phyloP scores from a whole-genome alignment of 176 grass and related monocot genomes.

The Bolboschoenus planiculmis region DNA sequence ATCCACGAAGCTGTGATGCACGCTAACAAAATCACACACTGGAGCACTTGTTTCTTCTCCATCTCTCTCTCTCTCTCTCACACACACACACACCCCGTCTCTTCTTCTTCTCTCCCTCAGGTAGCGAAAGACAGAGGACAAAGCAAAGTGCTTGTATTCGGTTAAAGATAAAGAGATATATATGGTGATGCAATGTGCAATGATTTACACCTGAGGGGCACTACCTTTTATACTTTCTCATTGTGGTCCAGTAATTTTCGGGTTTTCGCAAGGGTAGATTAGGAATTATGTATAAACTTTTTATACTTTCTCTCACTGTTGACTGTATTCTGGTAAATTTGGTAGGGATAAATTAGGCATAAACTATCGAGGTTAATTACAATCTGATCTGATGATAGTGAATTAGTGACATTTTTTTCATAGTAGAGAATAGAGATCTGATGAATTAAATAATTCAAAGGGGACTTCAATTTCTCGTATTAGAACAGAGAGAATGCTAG shows the following conservation, averaged over 20 bases:
- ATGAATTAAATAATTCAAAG: too few relatives aligned
- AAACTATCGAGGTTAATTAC: too few relatives aligned
- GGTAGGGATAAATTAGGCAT: not conserved
- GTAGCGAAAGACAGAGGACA: not conserved
- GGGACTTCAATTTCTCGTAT: too few relatives aligned
- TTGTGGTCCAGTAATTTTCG: not conserved
- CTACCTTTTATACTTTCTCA: not conserved
- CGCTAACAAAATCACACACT: not conserved
- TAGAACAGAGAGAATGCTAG: too few relatives aligned
- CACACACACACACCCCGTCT: too few relatives aligned
- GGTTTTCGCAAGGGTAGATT: not conserved
- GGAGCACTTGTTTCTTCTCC: not conserved
- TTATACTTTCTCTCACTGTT: not conserved
- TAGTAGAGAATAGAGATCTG: too few relatives aligned
- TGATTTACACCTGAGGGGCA: not conserved
- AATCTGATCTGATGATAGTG: not conserved
- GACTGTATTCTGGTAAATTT: too few relatives aligned
- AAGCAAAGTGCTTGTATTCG: not conserved
- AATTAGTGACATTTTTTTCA: not conserved
- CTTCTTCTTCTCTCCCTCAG: not conserved
- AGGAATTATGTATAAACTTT: not conserved
- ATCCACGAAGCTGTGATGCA: not conserved
- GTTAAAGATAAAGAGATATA: not conserved
- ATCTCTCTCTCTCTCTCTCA: too few relatives aligned
- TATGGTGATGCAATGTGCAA: not conserved